These are phyloP conservation scores for Athelia sp. DNA, from an alignment of 1,284 basidiomycete species.

Conservation along the genomic window DNA sequence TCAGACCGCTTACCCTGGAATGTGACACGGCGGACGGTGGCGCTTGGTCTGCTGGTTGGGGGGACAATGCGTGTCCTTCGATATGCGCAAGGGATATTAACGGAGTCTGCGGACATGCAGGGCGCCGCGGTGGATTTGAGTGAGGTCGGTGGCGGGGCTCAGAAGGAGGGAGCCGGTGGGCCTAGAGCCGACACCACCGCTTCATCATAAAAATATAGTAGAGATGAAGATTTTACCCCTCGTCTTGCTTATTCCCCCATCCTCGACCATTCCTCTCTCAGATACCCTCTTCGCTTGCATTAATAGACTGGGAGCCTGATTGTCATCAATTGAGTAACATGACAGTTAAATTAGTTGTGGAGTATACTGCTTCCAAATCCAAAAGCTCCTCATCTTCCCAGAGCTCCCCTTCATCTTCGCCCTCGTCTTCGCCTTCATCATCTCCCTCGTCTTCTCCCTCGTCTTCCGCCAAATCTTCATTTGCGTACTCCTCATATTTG, in stretches of 20 bases:
- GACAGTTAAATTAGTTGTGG: background rate
- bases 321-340: too few relatives aligned
- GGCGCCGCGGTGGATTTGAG: slow-evolving; percentile 12
- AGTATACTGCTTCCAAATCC: slow-evolving; percentile 9
- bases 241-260: background rate
- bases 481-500: slow-evolving; percentile 11
- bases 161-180: background rate
- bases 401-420: slow-evolving; percentile 10
- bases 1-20: slow-evolving; percentile 60
- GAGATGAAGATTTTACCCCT: slow-evolving; percentile 7
- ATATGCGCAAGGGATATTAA: slow-evolving; percentile 33
- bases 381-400: slow-evolving; percentile 9
- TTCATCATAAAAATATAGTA: slow-evolving; percentile 2
- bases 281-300: too few relatives aligned
- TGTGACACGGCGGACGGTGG: slow-evolving; percentile 40
- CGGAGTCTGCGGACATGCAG: slow-evolving; percentile 18
- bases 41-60: slow-evolving; percentile 52
- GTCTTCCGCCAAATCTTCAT: background rate
- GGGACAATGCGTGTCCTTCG: slow-evolving; percentile 46
- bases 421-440: slow-evolving; percentile 15
- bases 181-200: background rate
- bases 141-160: slow-evolving; percentile 3
- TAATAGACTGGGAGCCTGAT: too few relatives aligned
- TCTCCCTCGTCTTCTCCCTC: slow-evolving; percentile 7
- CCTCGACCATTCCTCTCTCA: too few relatives aligned